A percentile compares a stretch with the other conserved stretches of the same genome.
phyloP scores from a whole-genome alignment of 805 yeast genomes.

The Candida nonsorbophila region DNA sequence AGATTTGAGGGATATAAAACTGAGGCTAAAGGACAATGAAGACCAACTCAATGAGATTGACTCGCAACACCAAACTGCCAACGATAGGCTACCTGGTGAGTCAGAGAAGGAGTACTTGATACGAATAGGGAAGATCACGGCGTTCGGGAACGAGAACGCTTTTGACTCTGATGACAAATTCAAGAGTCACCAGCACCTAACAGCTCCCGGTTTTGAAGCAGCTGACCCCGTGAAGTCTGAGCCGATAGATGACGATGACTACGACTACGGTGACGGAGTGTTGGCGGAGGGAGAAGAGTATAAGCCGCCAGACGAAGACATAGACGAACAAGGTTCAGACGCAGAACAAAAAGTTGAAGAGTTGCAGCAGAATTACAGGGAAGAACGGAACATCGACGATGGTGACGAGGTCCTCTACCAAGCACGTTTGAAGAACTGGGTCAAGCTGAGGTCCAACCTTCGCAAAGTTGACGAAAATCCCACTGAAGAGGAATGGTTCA shows the following conservation, averaged over 20 bases:
- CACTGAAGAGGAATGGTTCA: conserved; percentile 53
- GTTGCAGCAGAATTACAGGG: too few species aligned
- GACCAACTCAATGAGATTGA: conserved; percentile 33
- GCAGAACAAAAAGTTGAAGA: conserved; percentile 9
- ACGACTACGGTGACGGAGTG: conserved; percentile 14
- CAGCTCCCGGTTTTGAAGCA: conserved; percentile 45
- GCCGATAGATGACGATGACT: conserved; percentile 9
- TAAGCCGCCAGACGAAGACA: conserved; percentile 11
- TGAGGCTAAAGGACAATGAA: conserved; percentile 27
- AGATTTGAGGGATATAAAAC: conserved; percentile 55
- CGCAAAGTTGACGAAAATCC: conserved; percentile 17
- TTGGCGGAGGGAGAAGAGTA: conserved; percentile 16
- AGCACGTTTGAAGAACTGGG: conserved; percentile 59
- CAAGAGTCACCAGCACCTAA: conserved; percentile 39
- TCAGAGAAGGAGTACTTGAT: conserved; percentile 73
- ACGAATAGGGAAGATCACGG: conserved; percentile 89
- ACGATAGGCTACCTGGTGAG: conserved; percentile 59
- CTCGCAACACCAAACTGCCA: conserved; percentile 10
- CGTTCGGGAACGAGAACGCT: conserved; percentile 70
- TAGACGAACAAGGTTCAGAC: conserved; percentile 11
- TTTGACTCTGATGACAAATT: conserved; percentile 39
- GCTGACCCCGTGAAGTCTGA: conserved; percentile 1
- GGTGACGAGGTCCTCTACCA: conserved; percentile 71
- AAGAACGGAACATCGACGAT: conserved; percentile 57
- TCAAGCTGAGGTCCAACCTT: conserved; percentile 40